These are phyloP conservation scores for Fusarium sambucinum DNA, from an alignment of 2,329 filamentous ascomycete species.

Conservation along the genomic window DNA sequence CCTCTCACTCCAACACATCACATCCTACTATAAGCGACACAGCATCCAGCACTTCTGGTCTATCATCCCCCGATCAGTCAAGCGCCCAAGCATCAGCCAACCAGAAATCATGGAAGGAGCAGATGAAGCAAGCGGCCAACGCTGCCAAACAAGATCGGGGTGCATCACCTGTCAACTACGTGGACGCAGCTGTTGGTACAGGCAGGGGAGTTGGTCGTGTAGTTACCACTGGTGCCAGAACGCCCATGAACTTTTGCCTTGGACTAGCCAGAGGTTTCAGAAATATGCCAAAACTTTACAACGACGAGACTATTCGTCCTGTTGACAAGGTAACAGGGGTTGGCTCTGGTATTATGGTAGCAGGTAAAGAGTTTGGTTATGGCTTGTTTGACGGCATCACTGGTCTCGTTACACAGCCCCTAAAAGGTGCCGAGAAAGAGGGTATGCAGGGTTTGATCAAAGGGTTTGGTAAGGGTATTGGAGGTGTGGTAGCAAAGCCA, in stretches of 20 bases:
- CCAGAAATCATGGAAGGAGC: slow-evolving; percentile 32
- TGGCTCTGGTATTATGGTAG: slow-evolving; percentile 79
- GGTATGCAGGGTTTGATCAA: slow-evolving; percentile 74
- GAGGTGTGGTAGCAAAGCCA: slow-evolving; percentile 85
- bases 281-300: slow-evolving; percentile 87
- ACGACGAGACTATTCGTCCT: slow-evolving; percentile 84
- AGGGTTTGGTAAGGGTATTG: slow-evolving; percentile 85
- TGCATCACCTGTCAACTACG: slow-evolving; percentile 38
- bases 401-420: slow-evolving; percentile 82
- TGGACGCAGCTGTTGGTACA: slow-evolving; percentile 72
- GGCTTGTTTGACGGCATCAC: slow-evolving; percentile 86
- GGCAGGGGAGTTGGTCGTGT: slow-evolving; percentile 78
- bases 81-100: slow-evolving; percentile 22
- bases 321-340: slow-evolving; percentile 83
- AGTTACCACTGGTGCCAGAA: slow-evolving; percentile 79
- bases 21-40: slow-evolving; percentile 41
- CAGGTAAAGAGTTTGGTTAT: slow-evolving; percentile 80
- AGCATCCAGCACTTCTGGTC: slow-evolving; percentile 36
- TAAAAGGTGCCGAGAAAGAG: slow-evolving; percentile 67
- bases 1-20: slow-evolving; percentile 41
- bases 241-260: slow-evolving; percentile 86
- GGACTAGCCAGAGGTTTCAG: slow-evolving; percentile 88
- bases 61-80: slow-evolving; percentile 26
- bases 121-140: slow-evolving; percentile 31
- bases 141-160: slow-evolving; percentile 30